phyloP scores from a whole-genome alignment of 495 filamentous ascomycete genomes.

The Xylaria scruposa region DNA sequence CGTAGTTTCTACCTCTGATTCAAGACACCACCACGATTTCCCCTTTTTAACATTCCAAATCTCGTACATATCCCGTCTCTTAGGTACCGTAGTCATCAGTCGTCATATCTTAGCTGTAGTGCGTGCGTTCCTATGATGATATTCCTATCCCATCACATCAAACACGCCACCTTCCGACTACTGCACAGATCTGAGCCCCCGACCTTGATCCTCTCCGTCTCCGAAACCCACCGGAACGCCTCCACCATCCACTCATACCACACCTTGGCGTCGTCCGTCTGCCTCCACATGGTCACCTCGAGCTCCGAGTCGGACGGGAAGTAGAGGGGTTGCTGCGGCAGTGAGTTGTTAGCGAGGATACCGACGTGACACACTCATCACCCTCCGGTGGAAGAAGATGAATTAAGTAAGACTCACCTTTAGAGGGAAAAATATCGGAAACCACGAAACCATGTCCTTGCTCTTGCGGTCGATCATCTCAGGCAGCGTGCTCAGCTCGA shows the following conservation, averaged over 20 bases:
- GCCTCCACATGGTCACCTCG: conserved; percentile 90
- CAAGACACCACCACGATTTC: not conserved
- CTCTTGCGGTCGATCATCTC: conserved; percentile 92
- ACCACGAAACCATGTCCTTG: conserved; percentile 97
- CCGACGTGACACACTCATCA: no score
- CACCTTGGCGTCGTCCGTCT: conserved; percentile 92
- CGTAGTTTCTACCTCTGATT: not conserved
- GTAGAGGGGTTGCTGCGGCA: conserved; percentile 81
- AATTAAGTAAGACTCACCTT: conserved; percentile 63
- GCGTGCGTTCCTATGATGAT: not conserved
- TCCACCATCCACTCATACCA: conserved; percentile 99
- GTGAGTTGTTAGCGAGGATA: not conserved
- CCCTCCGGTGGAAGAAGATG: no score
- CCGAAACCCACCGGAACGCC: conserved; percentile 69
- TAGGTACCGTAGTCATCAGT: not conserved
- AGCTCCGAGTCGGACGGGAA: conserved; percentile 84
- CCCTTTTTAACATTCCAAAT: not conserved
- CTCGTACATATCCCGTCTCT: not conserved
- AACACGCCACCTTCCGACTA: conserved; percentile 86
- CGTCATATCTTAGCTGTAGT: not conserved
- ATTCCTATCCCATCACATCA: conserved; percentile 69
- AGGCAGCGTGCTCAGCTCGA: conserved; percentile 92
- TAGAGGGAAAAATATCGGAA: conserved; percentile 96
- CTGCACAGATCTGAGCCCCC: conserved; percentile 85
- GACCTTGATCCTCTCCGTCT: conserved; percentile 71